Base-by-base conservation (phyloP, 441 rosid species). In the Croton laevigatus region DNA sequence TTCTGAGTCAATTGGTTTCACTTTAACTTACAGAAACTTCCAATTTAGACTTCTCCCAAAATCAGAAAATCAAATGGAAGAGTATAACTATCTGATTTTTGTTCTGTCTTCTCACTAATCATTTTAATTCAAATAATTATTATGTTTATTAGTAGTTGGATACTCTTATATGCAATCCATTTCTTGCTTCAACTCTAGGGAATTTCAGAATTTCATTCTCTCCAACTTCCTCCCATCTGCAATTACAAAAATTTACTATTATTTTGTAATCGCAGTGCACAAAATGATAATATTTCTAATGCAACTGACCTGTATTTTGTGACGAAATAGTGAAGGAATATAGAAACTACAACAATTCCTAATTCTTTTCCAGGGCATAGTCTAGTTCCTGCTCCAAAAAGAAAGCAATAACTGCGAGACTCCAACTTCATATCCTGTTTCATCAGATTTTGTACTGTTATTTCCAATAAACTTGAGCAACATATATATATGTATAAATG, bases 141-240 rank as follows among this genome's bases (percentile, higher is more conserved):
- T 27, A 27, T 27, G 32, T 27, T 27, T 27, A 27, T 80, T 34
- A 76, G 69, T 74, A 60, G 51, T 74, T 54, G 62, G 79, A 69
- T 3, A 84, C 75, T 46, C 67, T 79, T 16, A 80, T 66, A 42
- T 77, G 75, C 37, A 80, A 77, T 13, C 84, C 83, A 51, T 81
- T 75, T 19, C 81, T 84, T 49, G 88, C 86, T 70, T 64, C 77
- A 62, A 80, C 86, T 81, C 86, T 79, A 5, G 88, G 86, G 51
- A 81, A 82, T 32, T 79, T 66, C 77, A 68, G 27, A 16, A 85
- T 55, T 66, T 80, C 70, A 7, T 73, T 73, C 32, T 73, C 80
- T 17, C 81, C 86, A 58, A 75, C 77, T 75, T 75, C 79, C 66
- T 79, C 82, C 82, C 88, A 82, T 19, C 85, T 84, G 72, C 82